phyloP scores from a whole-genome alignment of 1,284 basidiomycete species.

The Porodaedalea pini region DNA sequence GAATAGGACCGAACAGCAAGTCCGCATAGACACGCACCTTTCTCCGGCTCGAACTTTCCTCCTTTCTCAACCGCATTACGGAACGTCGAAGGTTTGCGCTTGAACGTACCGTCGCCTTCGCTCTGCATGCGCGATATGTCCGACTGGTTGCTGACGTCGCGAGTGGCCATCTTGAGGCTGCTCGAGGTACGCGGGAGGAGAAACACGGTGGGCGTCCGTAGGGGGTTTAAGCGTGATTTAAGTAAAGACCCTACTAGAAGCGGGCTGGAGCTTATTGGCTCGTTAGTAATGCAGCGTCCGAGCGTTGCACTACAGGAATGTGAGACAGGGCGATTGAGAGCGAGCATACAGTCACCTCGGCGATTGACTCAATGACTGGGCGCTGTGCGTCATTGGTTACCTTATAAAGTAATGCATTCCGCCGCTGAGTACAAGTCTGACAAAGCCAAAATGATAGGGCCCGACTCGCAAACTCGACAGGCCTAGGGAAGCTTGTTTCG shows the following conservation, averaged over 20 bases:
- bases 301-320: neutral
- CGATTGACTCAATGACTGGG: neutral
- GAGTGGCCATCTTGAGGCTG: neutral
- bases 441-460: too few relatives aligned
- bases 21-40: slow-evolving; percentile 45
- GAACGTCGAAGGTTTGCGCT: slow-evolving; percentile 71
- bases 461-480: too few relatives aligned
- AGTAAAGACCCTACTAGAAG: too few relatives aligned
- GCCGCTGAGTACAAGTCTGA: too few relatives aligned
- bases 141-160: slow-evolving; percentile 39
- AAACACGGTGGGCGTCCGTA: slow-evolving; percentile 8
- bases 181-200: slow-evolving; percentile 4
- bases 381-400: neutral
- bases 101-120: slow-evolving; percentile 76
- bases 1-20: neutral
- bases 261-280: too few relatives aligned
- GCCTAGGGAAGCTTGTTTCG: too few relatives aligned
- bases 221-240: neutral
- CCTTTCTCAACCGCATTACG: slow-evolving; percentile 70
- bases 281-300: neutral
- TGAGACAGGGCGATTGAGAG: neutral
- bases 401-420: too few relatives aligned
- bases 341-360: neutral
- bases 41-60: slow-evolving; percentile 77
- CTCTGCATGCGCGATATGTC: slow-evolving; percentile 67